A percentile compares a stretch with the other conserved stretches of the same genome.
Conservation (phyloP, 441 rosid genomes). For the Isatis lusitanica region DNA sequence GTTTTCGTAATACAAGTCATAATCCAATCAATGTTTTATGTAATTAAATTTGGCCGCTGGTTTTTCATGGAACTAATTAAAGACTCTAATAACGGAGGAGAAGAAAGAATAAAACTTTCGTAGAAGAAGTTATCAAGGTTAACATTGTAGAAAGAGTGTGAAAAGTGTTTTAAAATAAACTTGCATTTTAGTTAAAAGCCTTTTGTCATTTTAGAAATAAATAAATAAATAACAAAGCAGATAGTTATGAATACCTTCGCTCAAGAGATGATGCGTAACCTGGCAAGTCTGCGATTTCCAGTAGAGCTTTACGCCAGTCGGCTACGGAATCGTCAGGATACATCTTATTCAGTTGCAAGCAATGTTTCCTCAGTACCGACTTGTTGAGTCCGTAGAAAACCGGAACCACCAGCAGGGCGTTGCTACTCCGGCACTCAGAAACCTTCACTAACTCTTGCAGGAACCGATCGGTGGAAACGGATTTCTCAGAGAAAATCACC, state of each 20-base stretch:
- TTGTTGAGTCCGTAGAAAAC: constrained; percentile 18
- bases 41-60: no score
- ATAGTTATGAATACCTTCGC: background rate
- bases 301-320: background rate
- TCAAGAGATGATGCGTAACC: background rate
- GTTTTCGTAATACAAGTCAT: no score
- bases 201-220: no score
- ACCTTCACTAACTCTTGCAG: background rate
- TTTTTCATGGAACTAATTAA: no score
- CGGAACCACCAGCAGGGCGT: background rate
- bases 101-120: no score
- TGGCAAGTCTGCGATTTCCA: constrained; percentile 4
- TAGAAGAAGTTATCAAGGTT: no score
- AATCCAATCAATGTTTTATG: no score
- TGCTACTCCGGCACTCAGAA: background rate
- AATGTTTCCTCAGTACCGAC: background rate
- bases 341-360: background rate
- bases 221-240: no score
- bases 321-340: background rate
- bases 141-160: no score
- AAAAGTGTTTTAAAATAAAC: no score
- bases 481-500: constrained; percentile 21
- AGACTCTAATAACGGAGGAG: no score
- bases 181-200: no score
- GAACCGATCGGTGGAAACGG: background rate